Evolutionary conservation across 257 asterid species (phyloP), one percentile per base, ranked within the genome.

Genomic region (Nicotiana noctiflora): DNA sequence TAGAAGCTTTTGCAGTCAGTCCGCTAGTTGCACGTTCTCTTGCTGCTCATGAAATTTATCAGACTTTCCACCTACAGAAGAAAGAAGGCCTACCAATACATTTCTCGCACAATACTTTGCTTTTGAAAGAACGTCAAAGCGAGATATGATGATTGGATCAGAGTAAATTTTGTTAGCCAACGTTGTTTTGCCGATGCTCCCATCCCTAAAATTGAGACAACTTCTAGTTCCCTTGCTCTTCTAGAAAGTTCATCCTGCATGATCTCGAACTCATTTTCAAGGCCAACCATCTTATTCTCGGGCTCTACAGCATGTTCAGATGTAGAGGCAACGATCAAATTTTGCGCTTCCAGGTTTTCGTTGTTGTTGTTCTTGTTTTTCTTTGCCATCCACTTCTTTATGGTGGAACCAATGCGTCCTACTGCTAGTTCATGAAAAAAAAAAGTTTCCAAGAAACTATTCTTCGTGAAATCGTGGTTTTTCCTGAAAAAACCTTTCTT

Each of bases 151-250:
- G 59, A 5, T 27, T 25, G 70, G 72, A 64, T 66, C 29, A 1
- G 23, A 59, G 4, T 57, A 83, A 5, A 79, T 40, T 46, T 76
- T 77, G 14, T 27, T 76, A 1, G 82, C 85, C 29, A 82, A 52
- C 12, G 85, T 82, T 21, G 85, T 82, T 60, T 82, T 65, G 5
- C 84, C 83, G 7, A 81, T 29, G 10, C 84, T 75, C 3, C 52
- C 83, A 81, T 81, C n/a, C 75, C 84, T 2, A 59, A 63, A 40
- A 81, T 44, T 1, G 84, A 40, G 37, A 72, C 63, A 17, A 72
- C 23, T 10, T 72, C 75, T 17, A 13, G 13, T n/a, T n/a, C 63
- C 25, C 2, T 57, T 19, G 12, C 12, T 57, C 63, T 29, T 57
- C 27, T 6, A n/a, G 27, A 5, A 57, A 57, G 63, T n/a, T 19